Base-by-base conservation (phyloP, 2,329 filamentous ascomycete genomes). In the Penicillium brasilianum region DNA sequence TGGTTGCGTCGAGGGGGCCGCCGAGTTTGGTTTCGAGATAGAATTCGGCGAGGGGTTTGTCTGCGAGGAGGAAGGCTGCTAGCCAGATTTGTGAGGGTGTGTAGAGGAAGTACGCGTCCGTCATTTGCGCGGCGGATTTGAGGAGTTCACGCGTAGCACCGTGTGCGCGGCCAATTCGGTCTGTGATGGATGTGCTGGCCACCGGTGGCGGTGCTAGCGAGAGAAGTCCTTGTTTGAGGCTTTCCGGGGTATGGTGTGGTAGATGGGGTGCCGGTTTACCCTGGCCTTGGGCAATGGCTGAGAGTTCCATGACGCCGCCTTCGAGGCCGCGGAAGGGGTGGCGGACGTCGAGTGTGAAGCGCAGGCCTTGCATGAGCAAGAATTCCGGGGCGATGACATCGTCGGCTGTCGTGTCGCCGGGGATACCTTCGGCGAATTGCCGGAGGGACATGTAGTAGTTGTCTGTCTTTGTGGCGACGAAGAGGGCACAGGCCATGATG, bases 101-200 rank as follows among this genome's bases (percentile, higher is more conserved):
- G 79, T 91, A 98, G 77, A 97, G 90, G 78, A 98, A 97, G 80
- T 98, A 98, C n/a, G 87, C 93, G 71, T 99, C 95, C 28, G 94
- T 97, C 63, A 97, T 84, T 54, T 96, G 81, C 0, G 93, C 91
- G 59, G 91, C 90, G 57, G 88, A 90, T 72, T 92, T 92, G 57
- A 96, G 85, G 50, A 92, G 83, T 20, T 88, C 86, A 44, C 90
- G 85, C 0, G 93, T 90, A 55, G 84, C 85, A n/a, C 82, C 82
- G 72, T 96, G 93, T 0, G 92, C 92, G 11, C 82, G 82, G 30
- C 80, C 80, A 54, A 88, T 81, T 20, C 86, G 81, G 59, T 82
- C 75, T 28, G 73, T 68, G 54, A 77, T 70, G 0, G 77, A 77
- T 3, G 68, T 64, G 5, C 71, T 66, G 2, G 69, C 65, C 1